A percentile compares a stretch with the other conserved stretches of the same genome.
Evolutionary conservation across 495 filamentous ascomycete genomes (phyloP).

Genomic region (Coniosporium apollinis): DNA sequence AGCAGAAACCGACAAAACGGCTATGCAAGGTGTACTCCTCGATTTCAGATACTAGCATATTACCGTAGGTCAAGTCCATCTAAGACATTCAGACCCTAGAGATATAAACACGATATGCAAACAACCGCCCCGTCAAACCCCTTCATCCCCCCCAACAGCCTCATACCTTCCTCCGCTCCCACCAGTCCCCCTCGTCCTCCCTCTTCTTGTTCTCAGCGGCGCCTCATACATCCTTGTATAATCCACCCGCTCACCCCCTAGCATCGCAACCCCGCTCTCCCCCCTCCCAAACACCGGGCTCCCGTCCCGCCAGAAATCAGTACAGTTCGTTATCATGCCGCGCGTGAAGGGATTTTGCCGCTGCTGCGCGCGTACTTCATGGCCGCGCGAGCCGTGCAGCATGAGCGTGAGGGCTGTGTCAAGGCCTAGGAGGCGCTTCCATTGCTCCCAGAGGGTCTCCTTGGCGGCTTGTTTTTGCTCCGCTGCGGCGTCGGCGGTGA

Average conservation of each 20-base stretch:
- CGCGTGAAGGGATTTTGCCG: conserved; percentile 69
- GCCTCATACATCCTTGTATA: conserved; percentile 83
- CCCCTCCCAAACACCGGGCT: conserved; percentile 63
- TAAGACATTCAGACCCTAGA: too few relatives aligned
- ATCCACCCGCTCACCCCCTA: conserved; percentile 66
- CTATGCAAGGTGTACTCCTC: too few relatives aligned
- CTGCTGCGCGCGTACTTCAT: conserved; percentile 36
- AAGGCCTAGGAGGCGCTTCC: conserved; percentile 70
- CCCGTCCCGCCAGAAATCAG: conserved; percentile 90
- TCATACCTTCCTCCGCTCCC: too few relatives aligned
- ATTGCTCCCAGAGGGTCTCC: conserved; percentile 53
- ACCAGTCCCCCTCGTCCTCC: conserved; percentile 30
- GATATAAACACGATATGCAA: too few relatives aligned
- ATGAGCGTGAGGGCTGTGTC: conserved; percentile 75
- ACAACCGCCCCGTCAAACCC: too few relatives aligned
- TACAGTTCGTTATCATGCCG: conserved; percentile 72
- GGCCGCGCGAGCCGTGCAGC: conserved; percentile 30
- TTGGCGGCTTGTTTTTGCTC: conserved; percentile 17
- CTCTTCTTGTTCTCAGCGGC: conserved; percentile 47
- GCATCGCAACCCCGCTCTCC: conserved; percentile 52
- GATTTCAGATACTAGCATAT: too few relatives aligned
- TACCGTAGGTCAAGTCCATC: too few relatives aligned
- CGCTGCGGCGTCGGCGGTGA: conserved; percentile 26
- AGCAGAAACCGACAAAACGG: too few relatives aligned
- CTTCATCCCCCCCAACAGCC: conserved; percentile 10